Percentiles rank a stretch among this genome's conserved stretches.
Conservation (phyloP, 306 rosid genomes). For the Gastrolobium bilobum region DNA sequence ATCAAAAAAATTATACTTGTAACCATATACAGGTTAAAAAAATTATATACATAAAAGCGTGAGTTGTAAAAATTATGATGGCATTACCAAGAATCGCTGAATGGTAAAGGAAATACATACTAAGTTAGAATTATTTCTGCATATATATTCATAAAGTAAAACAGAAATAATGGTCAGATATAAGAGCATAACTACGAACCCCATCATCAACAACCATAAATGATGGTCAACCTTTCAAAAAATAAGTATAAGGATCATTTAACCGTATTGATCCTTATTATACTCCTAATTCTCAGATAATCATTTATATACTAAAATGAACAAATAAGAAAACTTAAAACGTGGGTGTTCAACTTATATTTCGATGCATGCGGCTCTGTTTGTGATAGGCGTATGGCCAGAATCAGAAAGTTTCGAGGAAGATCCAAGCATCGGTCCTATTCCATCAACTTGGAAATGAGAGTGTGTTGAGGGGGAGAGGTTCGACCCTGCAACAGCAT, state of each 20-base stretch:
- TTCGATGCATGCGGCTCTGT: constrained; percentile 23
- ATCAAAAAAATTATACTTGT: no score
- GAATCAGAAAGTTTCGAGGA: constrained; percentile 64
- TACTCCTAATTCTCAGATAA: no score
- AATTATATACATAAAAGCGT: no score
- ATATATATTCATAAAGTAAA: constrained; percentile 23
- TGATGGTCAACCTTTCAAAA: constrained; percentile 17
- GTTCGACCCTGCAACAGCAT: constrained; percentile 55
- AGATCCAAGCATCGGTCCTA: constrained; percentile 44
- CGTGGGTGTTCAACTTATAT: not conserved
- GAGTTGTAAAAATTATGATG: no score
- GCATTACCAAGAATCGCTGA: constrained; percentile 31
- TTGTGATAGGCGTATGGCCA: constrained; percentile 65
- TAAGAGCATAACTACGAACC: constrained; percentile 19
- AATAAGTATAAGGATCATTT: not conserved
- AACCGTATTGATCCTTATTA: no score
- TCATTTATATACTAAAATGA: not conserved
- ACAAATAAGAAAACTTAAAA: not conserved
- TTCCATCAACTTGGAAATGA: constrained; percentile 66
- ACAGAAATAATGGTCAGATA: constrained; percentile 26
- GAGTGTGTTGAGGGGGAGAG: constrained; percentile 55
- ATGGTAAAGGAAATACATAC: constrained; percentile 35
- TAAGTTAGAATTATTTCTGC: constrained; percentile 17
- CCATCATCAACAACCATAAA: constrained; percentile 11
- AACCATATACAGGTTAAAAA: no score